A percentile compares a stretch with the other conserved stretches of the same genome.
phyloP scores from a whole-genome alignment of 805 yeast species.

The Nakazawaea wyomingensis region DNA sequence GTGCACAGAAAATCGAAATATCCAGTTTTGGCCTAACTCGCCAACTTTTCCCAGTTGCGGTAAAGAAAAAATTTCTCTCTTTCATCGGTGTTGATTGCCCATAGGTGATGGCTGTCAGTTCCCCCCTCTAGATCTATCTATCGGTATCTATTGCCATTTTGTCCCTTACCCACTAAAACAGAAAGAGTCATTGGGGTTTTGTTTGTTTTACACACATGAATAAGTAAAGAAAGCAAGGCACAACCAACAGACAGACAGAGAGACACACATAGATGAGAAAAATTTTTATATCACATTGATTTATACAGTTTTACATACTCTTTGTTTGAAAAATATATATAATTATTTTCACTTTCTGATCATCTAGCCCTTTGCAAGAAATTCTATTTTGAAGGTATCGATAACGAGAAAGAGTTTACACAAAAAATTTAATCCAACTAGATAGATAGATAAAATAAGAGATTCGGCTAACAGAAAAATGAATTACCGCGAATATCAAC shows the following conservation, averaged over 20 bases:
- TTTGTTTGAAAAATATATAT: no score
- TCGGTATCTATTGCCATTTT: background rate
- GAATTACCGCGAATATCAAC: constrained; percentile 12
- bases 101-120: constrained; percentile 1
- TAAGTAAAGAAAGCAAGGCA: no score
- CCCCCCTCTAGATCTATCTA: background rate
- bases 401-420: background rate
- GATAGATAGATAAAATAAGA: background rate
- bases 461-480: background rate
- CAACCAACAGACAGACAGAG: no score
- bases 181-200: background rate
- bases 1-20: background rate
- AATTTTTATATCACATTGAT: no score
- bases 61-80: background rate
- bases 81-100: background rate
- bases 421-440: background rate
- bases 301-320: no score
- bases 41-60: background rate
- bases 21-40: background rate
- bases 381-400: no score
- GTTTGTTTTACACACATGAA: no score
- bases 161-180: background rate
- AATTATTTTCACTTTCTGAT: no score
- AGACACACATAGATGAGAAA: no score
- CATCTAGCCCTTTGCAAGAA: no score